phyloP scores from a whole-genome alignment of 352 stramenopile genomes.

The Globisporangium perplexum region DNA sequence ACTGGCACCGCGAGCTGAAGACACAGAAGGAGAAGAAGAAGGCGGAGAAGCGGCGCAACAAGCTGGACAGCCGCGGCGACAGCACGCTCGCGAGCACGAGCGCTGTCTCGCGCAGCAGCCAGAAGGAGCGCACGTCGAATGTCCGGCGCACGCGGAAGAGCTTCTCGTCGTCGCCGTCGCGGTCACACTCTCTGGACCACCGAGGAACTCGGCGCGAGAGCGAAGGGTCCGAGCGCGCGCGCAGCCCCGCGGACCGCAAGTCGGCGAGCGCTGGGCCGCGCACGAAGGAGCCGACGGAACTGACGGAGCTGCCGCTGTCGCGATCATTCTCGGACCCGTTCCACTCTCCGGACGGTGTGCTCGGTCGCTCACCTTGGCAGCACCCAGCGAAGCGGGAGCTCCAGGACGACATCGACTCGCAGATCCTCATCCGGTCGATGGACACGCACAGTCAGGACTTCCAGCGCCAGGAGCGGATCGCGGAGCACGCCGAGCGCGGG shows the following conservation, averaged over 20 bases:
- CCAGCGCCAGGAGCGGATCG: slow-evolving; percentile 3
- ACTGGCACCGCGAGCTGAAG: slow-evolving; percentile 79
- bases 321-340: slow-evolving; percentile 65
- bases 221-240: slow-evolving; percentile 3
- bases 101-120: slow-evolving; percentile 12
- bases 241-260: slow-evolving; percentile 7
- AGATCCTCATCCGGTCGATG: slow-evolving; percentile 48
- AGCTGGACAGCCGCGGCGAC: slow-evolving; percentile 34
- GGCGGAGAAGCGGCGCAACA: slow-evolving; percentile 55
- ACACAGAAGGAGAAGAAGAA: slow-evolving; percentile 76
- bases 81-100: slow-evolving; percentile 15
- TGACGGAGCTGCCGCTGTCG: slow-evolving; percentile 26
- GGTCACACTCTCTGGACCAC: slow-evolving; percentile 11
- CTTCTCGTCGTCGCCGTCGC: slow-evolving; percentile 16
- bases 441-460: slow-evolving; percentile 34
- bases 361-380: slow-evolving; percentile 24
- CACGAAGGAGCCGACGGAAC: slow-evolving; percentile 17
- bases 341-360: slow-evolving; percentile 34
- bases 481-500: slow-evolving; percentile 10
- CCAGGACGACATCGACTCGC: slow-evolving; percentile 26
- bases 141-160: slow-evolving; percentile 14
- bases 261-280: slow-evolving; percentile 11
- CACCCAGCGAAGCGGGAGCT: slow-evolving; percentile 20
- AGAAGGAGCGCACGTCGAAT: slow-evolving; percentile 22
- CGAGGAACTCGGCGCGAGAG: slow-evolving; percentile 8